These are phyloP conservation scores for Xenoacremonium recifei DNA, from an alignment of 2,329 filamentous ascomycete species.

Conservation along the genomic window DNA sequence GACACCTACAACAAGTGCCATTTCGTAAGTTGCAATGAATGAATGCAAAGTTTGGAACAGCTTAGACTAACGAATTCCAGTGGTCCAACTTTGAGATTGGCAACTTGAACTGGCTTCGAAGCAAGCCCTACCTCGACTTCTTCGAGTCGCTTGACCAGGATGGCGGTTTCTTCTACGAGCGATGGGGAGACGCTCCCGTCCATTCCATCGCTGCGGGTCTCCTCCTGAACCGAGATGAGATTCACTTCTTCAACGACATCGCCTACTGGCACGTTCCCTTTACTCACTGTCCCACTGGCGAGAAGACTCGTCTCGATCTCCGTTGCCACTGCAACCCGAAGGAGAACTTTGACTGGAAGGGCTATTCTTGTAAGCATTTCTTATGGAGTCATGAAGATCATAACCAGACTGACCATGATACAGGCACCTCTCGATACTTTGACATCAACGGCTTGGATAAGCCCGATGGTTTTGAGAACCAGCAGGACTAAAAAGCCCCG, in stretches of 20 bases:
- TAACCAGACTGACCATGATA: conserved; percentile 8
- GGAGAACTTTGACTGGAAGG: conserved; percentile 99
- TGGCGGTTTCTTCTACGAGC: conserved; percentile 98
- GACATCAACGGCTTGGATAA: conserved; percentile 79
- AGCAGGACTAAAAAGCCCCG: conserved; percentile 48
- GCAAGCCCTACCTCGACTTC: conserved; percentile 83
- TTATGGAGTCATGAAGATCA: no score
- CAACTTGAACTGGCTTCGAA: conserved; percentile 89
- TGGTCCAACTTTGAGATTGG: conserved; percentile 99
- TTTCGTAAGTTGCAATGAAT: conserved; percentile 64
- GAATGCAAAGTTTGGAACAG: no score
- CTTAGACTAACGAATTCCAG: no score
- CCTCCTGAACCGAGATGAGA: conserved; percentile 85
- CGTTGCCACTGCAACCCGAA: conserved; percentile 94
- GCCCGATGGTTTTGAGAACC: conserved; percentile 79
- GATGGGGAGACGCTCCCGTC: conserved; percentile 96
- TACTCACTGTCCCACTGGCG: conserved; percentile 92
- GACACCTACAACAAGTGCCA: conserved; percentile 96
- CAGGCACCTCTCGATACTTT: conserved; percentile 74
- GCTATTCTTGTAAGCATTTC: conserved; percentile 95
- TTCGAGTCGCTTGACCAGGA: conserved; percentile 86
- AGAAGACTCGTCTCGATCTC: conserved; percentile 78
- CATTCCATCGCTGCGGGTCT: conserved; percentile 94
- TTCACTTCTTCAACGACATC: conserved; percentile 99
- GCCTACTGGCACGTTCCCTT: conserved; percentile 98